phyloP scores from a whole-genome alignment of 306 rosid species.

The Psophocarpus tetragonolobus region DNA sequence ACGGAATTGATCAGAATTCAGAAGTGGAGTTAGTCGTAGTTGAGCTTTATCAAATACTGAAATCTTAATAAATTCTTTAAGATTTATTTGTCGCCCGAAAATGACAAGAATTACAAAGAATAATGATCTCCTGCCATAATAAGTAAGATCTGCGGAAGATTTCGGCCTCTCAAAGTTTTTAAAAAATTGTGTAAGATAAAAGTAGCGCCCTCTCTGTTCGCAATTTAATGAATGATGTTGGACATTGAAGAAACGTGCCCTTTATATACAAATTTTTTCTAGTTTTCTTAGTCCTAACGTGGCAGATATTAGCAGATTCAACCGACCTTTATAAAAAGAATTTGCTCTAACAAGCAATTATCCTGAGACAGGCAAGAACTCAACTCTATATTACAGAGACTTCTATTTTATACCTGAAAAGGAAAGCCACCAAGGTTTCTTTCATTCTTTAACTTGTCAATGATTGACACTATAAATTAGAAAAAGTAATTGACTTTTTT shows the following conservation, averaged over 20 bases:
- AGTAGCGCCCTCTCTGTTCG: neutral
- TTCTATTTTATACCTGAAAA: neutral
- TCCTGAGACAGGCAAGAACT: conserved; percentile 1
- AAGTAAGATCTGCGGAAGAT: conserved; percentile 25
- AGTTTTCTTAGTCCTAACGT: conserved; percentile 6
- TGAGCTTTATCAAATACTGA: conserved; percentile 15
- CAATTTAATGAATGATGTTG: neutral
- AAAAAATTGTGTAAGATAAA: neutral
- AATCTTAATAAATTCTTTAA: conserved; percentile 2
- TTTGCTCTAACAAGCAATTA: conserved; percentile 17
- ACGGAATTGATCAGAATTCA: conserved; percentile 7
- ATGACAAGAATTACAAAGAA: conserved; percentile 1
- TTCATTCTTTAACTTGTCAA: neutral
- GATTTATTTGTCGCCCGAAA: conserved; percentile 5
- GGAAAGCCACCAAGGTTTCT: neutral
- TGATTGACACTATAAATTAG: conserved; percentile 3
- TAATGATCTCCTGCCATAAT: neutral
- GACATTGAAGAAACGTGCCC: neutral
- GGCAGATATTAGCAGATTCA: conserved; percentile 23
- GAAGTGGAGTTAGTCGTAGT: conserved; percentile 30
- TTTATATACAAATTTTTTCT: neutral
- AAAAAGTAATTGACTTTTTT: neutral
- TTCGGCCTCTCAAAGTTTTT: neutral
- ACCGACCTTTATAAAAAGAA: neutral
- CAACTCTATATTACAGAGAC: neutral